phyloP scores from a whole-genome alignment of 1,284 basidiomycete species.

The Melampsora americana region DNA sequence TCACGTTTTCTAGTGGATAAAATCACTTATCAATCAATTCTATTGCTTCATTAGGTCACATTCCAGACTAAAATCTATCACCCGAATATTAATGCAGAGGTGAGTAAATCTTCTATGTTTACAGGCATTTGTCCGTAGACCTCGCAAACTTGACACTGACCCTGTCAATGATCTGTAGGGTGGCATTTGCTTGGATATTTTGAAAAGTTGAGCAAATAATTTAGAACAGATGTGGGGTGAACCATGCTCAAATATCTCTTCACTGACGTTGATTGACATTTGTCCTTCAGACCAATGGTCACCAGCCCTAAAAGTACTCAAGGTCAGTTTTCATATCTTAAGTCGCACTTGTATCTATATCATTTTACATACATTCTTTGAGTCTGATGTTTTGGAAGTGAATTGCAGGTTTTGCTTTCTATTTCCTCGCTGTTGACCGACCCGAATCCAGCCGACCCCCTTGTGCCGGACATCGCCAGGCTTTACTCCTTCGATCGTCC shows the following conservation, averaged over 20 bases:
- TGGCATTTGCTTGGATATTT: conserved; percentile 35
- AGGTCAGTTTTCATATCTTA: background rate
- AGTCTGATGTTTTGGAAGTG: background rate
- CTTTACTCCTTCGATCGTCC: background rate
- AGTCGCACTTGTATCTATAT: too few species aligned
- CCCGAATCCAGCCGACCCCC: conserved; percentile 24
- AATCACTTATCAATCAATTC: background rate
- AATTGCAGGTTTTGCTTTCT: conserved; percentile 24
- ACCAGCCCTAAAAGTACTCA: conserved; percentile 19
- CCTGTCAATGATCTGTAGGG: background rate
- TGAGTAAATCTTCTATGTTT: background rate
- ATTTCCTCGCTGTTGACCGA: conserved; percentile 27
- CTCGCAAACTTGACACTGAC: background rate
- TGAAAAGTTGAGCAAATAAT: conserved; percentile 12
- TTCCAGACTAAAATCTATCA: conserved; percentile 22
- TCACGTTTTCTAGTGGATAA: background rate
- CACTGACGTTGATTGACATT: background rate
- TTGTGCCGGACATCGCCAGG: conserved; percentile 15
- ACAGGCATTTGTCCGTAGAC: background rate
- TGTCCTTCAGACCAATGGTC: conserved; percentile 25
- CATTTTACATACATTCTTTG: too few species aligned
- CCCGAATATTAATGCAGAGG: conserved; percentile 19
- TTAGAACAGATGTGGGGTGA: background rate
- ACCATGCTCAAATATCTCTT: background rate
- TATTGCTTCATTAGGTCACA: background rate